Evolutionary conservation across 371 early-diverging fungal genomes (phyloP).

Genomic region (Amoeboaphelidium protococcarum): DNA sequence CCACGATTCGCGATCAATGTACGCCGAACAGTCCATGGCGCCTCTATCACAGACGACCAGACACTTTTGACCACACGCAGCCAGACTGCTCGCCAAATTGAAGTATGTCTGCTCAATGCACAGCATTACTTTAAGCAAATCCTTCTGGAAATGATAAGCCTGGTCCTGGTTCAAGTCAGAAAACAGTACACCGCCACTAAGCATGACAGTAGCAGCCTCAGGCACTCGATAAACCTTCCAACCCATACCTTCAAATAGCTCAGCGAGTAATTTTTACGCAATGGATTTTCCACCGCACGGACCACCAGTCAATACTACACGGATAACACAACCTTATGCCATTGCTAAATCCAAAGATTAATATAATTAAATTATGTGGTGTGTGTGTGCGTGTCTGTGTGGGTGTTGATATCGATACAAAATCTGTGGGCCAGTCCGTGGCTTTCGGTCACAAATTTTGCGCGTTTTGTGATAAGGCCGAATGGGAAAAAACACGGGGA

Average conservation of each 20-base stretch:
- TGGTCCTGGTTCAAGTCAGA: slow-evolving; percentile 7
- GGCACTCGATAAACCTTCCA: slow-evolving; percentile 11
- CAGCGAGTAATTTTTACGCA: too few species aligned
- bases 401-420: too few species aligned
- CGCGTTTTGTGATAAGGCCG: too few species aligned
- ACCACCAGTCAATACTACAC: slow-evolving; percentile 6
- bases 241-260: slow-evolving; percentile 3
- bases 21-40: slow-evolving; percentile 15
- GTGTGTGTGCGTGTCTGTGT: too few species aligned
- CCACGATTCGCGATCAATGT: slow-evolving; percentile 11
- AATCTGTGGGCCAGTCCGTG: too few species aligned
- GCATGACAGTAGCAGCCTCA: slow-evolving; percentile 14
- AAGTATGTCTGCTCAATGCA: slow-evolving; percentile 13
- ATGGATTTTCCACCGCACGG: slow-evolving; percentile 17
- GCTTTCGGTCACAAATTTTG: too few species aligned
- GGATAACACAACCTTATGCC: too few species aligned
- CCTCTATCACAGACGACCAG: slow-evolving; percentile 15
- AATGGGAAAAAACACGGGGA: too few species aligned
- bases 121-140: slow-evolving; percentile 12
- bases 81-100: slow-evolving; percentile 9
- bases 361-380: too few species aligned
- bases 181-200: slow-evolving; percentile 11
- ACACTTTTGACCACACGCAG: slow-evolving; percentile 8
- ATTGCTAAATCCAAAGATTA: too few species aligned
- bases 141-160: slow-evolving; percentile 11